These are phyloP conservation scores for Pichia sp. DNA, from an alignment of 1,139 yeast species.

Conservation along the genomic window DNA sequence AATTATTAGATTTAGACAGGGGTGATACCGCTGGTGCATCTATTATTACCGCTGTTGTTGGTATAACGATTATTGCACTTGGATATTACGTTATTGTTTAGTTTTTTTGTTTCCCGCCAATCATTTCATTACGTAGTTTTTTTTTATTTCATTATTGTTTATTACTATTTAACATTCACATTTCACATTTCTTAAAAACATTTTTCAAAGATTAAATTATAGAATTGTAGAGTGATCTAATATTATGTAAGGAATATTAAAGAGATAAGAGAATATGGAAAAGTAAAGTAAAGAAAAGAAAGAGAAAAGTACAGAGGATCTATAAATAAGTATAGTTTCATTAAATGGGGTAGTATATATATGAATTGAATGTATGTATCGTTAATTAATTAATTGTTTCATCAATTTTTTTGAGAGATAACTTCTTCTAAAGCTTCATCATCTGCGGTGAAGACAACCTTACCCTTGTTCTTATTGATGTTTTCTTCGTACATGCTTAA, in stretches of 20 bases:
- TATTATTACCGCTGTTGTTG: conserved; percentile 73
- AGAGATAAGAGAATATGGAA: no score
- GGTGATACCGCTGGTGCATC: conserved; percentile 91
- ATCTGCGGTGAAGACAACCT: conserved; percentile 27
- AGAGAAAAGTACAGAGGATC: background rate
- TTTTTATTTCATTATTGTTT: background rate
- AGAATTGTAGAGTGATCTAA: no score
- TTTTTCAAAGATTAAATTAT: no score
- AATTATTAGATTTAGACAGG: conserved; percentile 44
- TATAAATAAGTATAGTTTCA: background rate
- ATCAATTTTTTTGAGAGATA: conserved; percentile 12
- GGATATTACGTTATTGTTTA: conserved; percentile 33
- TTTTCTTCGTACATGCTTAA: conserved; percentile 64
- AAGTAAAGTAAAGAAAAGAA: no score
- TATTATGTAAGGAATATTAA: no score
- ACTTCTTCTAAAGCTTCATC: conserved; percentile 44
- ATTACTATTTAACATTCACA: no score
- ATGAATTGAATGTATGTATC: no score
- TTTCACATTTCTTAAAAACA: no score
- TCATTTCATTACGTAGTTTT: background rate
- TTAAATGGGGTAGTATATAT: no score
- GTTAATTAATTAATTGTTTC: no score
- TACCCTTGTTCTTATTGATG: conserved; percentile 28
- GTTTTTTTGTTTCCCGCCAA: no score
- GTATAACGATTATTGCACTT: conserved; percentile 60